Conservation (phyloP, 2,329 filamentous ascomycete species). For the Colletotrichum tanaceti region DNA sequence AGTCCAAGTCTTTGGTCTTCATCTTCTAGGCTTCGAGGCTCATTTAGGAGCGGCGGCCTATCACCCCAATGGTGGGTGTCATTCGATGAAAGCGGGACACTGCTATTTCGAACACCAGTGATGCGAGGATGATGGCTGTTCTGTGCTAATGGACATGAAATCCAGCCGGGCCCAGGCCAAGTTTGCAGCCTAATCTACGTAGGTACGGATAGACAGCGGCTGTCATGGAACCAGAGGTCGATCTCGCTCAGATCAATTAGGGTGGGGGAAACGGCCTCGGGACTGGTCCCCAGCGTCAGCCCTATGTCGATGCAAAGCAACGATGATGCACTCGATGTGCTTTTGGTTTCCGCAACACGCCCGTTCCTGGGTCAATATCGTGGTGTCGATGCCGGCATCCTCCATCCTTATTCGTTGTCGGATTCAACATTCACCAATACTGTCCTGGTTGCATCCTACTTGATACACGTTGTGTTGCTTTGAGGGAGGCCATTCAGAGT, state of each 20-base stretch:
- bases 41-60: too few relatives aligned
- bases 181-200: background rate
- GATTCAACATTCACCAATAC: background rate
- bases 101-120: background rate
- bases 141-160: slow-evolving; percentile 5
- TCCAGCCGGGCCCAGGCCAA: slow-evolving; percentile 1
- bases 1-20: background rate
- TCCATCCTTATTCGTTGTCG: background rate
- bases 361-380: background rate
- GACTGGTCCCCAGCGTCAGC: slow-evolving; percentile 27
- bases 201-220: background rate
- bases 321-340: background rate
- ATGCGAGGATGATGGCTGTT: background rate
- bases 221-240: background rate
- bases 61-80: background rate
- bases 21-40: too few relatives aligned
- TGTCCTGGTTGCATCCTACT: background rate
- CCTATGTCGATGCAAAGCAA: slow-evolving; percentile 24
- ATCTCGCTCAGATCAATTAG: slow-evolving; percentile 1
- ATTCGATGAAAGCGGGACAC: background rate
- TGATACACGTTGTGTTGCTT: background rate
- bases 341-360: background rate
- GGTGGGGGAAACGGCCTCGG: background rate
- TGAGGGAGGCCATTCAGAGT: slow-evolving; percentile 32
- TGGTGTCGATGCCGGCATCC: background rate